These are phyloP conservation scores for Lenwebbia sp. DNA, from an alignment of 345 rosid species.

Conservation along the genomic window DNA sequence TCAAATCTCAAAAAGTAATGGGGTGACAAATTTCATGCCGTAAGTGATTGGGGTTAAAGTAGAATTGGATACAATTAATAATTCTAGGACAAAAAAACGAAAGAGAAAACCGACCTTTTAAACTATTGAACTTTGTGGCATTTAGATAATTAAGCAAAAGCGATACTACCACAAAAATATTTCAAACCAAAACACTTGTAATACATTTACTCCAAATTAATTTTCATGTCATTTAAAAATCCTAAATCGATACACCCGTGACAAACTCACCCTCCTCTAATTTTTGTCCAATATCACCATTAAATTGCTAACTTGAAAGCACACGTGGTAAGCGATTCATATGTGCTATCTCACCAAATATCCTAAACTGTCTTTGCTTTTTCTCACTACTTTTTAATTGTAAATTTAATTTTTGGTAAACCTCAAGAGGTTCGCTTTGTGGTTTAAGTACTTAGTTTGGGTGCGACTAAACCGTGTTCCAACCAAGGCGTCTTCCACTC, in stretches of 20 bases:
- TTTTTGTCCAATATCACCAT: too few species aligned
- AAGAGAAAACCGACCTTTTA: neutral
- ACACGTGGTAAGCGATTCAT: too few species aligned
- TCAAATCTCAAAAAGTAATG: neutral
- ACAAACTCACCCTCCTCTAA: neutral
- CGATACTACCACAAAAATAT: neutral
- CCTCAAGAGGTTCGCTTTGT: too few species aligned
- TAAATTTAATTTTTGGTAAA: too few species aligned
- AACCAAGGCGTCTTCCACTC: too few species aligned
- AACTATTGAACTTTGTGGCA: neutral
- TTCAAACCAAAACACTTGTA: neutral
- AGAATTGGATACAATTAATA: neutral
- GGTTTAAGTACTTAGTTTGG: too few species aligned
- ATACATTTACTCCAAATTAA: neutral
- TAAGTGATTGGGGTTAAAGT: neutral
- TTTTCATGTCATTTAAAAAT: neutral
- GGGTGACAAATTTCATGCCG: neutral
- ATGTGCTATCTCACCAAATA: too few species aligned
- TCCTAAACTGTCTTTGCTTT: too few species aligned
- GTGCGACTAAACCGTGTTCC: too few species aligned
- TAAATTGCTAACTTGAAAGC: too few species aligned
- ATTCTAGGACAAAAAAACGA: neutral
- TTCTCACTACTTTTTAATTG: too few species aligned
- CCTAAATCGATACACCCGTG: fast-evolving
- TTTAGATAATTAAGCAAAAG: neutral